Evolutionary conservation across 768 basidiomycete genomes (phyloP).

Genomic region (Termitomyces sp.): DNA sequence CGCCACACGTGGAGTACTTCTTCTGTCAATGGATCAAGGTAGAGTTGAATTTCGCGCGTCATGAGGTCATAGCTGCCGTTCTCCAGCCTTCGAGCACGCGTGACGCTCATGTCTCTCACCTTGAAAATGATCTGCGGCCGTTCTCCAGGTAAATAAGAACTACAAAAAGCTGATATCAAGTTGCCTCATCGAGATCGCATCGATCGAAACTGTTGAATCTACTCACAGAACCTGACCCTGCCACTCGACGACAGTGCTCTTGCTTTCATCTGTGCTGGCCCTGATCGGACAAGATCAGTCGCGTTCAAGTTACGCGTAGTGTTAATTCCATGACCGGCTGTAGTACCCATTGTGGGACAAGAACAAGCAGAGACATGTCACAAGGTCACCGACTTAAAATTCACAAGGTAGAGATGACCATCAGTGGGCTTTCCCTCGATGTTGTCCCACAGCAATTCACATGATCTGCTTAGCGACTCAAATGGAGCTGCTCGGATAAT

Average conservation of each 20-base stretch:
- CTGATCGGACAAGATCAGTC: constrained; percentile 15
- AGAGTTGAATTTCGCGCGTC: constrained; percentile 15
- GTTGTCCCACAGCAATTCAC: background rate
- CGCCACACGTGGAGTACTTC: constrained; percentile 15
- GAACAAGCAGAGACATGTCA: background rate
- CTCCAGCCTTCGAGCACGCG: constrained; percentile 10
- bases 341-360: background rate
- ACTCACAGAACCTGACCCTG: constrained; percentile 16
- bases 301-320: background rate
- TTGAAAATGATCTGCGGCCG: constrained; percentile 14
- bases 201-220: background rate
- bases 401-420: background rate
- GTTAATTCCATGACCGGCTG: background rate
- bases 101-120: constrained; percentile 16
- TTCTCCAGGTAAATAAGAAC: constrained; percentile 15
- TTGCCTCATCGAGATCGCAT: background rate
- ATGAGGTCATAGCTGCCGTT: constrained; percentile 15
- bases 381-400: background rate
- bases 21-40: constrained; percentile 15
- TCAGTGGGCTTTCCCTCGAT: background rate
- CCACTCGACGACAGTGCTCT: constrained; percentile 10
- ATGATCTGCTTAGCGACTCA: background rate
- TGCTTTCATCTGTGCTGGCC: constrained; percentile 14
- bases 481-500: background rate
- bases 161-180: background rate